Evolutionary conservation across 1,284 basidiomycete species (phyloP).

Genomic region (Sporisorium reilianum): DNA sequence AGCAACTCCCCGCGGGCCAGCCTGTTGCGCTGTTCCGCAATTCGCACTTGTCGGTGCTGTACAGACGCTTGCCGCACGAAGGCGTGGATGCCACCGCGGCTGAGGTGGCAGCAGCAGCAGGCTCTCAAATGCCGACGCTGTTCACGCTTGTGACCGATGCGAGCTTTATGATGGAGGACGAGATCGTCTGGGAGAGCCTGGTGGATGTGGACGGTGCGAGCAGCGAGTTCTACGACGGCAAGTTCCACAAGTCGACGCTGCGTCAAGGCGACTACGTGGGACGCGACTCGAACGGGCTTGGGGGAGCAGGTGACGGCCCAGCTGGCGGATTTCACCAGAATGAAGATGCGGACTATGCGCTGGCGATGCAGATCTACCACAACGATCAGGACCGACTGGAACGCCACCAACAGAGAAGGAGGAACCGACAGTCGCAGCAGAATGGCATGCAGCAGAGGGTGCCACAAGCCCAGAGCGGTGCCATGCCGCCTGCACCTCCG

Average conservation of each 20-base stretch:
- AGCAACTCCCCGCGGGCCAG: slow-evolving; percentile 69
- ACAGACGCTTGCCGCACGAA: slow-evolving; percentile 69
- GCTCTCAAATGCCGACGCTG: slow-evolving; percentile 69
- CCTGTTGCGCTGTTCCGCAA: slow-evolving; percentile 86
- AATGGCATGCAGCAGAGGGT: slow-evolving; percentile 3
- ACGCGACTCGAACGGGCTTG: slow-evolving; percentile 12
- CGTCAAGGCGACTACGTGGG: slow-evolving; percentile 47
- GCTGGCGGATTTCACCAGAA: slow-evolving; percentile 15
- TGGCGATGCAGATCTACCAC: slow-evolving; percentile 58
- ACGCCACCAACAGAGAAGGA: slow-evolving; percentile 33
- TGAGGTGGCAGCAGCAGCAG: not conserved
- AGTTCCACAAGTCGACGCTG: slow-evolving; percentile 45
- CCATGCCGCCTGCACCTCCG: not conserved
- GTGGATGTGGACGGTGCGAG: slow-evolving; percentile 83
- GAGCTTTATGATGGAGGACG: slow-evolving; percentile 80
- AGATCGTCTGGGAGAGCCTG: slow-evolving; percentile 86
- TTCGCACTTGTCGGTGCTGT: slow-evolving; percentile 87
- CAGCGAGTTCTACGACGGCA: slow-evolving; percentile 56
- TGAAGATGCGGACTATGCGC: slow-evolving; percentile 55
- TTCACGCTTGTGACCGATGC: slow-evolving; percentile 86
- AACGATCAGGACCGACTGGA: slow-evolving; percentile 50
- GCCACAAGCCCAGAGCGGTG: not conserved
- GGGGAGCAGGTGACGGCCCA: not conserved
- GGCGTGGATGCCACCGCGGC: slow-evolving; percentile 11
- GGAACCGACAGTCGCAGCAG: slow-evolving; percentile 18